Evolutionary conservation across 306 rosid genomes (phyloP).

Genomic region (Lagenaria siceraria): DNA sequence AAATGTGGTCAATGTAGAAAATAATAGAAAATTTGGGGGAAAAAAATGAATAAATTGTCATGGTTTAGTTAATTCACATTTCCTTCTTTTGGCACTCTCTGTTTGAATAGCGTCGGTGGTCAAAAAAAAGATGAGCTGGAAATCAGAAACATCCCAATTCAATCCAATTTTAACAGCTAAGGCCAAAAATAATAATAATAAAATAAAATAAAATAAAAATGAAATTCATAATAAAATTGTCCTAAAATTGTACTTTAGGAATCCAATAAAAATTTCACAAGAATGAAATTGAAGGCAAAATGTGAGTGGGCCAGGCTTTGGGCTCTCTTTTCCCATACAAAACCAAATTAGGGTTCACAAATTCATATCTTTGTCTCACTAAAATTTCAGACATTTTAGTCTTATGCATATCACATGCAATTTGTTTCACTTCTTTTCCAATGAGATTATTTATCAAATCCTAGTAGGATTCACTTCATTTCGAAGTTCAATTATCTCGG

Average conservation of each 20-base stretch:
- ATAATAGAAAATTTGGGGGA: background rate
- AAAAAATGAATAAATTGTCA: background rate
- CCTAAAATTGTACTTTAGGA: background rate
- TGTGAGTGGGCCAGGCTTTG: background rate
- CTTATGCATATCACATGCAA: background rate
- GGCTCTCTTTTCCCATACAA: background rate
- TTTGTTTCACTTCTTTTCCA: background rate
- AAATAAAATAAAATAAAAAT: background rate
- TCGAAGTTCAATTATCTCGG: background rate
- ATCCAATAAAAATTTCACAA: background rate
- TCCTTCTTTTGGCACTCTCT: background rate
- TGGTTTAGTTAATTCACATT: background rate
- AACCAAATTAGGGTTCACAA: constrained; percentile 2
- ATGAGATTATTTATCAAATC: background rate
- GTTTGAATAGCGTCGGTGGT: background rate
- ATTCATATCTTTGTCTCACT: background rate
- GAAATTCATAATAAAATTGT: background rate
- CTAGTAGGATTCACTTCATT: background rate
- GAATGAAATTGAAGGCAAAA: background rate
- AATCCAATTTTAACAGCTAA: background rate
- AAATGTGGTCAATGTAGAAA: background rate
- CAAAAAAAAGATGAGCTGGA: background rate
- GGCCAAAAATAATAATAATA: background rate
- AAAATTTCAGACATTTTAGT: background rate
- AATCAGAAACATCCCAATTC: background rate